Evolutionary conservation across 371 early-diverging fungal genomes (phyloP).

Genomic region (Mortierella sp.): DNA sequence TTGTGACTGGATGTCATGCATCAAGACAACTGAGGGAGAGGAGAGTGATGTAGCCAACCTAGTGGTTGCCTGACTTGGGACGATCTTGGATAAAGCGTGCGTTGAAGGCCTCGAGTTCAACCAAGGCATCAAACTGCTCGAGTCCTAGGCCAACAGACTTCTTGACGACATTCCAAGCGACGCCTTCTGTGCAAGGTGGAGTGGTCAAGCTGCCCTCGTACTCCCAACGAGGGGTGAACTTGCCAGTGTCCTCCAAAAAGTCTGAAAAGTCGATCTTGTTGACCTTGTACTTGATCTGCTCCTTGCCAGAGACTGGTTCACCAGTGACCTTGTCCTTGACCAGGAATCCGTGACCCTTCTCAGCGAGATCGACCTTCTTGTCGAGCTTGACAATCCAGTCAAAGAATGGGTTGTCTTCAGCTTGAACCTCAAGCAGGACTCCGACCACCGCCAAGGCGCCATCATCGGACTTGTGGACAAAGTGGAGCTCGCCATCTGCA

Average conservation of each 20-base stretch:
- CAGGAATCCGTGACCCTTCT: constrained; percentile 19
- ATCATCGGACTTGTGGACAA: constrained; percentile 51
- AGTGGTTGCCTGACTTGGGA: not conserved
- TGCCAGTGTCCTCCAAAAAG: constrained; percentile 14
- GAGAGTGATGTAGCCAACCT: too few species aligned
- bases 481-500: constrained; percentile 57
- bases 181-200: constrained; percentile 62
- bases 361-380: constrained; percentile 21
- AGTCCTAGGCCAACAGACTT: constrained; percentile 36
- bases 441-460: constrained; percentile 55
- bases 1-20: too few species aligned
- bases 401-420: constrained; percentile 36
- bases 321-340: constrained; percentile 22
- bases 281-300: constrained; percentile 42
- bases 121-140: constrained; percentile 42
- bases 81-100: constrained; percentile 51
- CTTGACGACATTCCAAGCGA: constrained; percentile 55
- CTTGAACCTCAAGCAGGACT: constrained; percentile 49
- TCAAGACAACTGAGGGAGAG: too few species aligned
- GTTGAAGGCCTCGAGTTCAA: constrained; percentile 49
- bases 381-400: constrained; percentile 24
- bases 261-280: constrained; percentile 32
- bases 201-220: constrained; percentile 61
- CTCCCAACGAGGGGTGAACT: constrained; percentile 38
- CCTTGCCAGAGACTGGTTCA: constrained; percentile 11